Base-by-base conservation (phyloP, 768 basidiomycete genomes). In the Rhizopogon vulgaris region DNA sequence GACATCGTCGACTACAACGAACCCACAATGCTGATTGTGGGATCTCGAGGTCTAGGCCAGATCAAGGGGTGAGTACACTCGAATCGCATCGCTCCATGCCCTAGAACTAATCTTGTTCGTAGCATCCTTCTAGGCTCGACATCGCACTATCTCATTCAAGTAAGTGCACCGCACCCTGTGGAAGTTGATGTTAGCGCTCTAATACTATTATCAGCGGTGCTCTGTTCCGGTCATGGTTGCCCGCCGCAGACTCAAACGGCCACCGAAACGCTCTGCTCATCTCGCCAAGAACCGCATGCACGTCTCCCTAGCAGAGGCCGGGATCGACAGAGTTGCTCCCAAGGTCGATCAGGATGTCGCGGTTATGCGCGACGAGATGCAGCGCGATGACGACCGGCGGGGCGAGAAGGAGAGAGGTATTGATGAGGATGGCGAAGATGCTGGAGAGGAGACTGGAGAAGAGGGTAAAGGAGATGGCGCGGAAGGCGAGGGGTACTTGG, bases 181-280 rank as follows among this genome's bases (percentile, higher is more conserved):
- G 43, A 32, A 12, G 32, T 18, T 46, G 7, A 1, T 3, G 22
- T 22, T 22, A 22, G 22, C 40, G 22, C 8, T 3, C 4, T 27
- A 24, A 48, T n/a, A 32, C 15, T 53, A 25, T 15, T 59, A 59
- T 6, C 65, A 92, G 77, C 94, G 92, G 70, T 94, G 91, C 55
- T 91, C 91, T 14, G 94, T 95, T 0, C 94, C 94, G 0, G 93
- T 96, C 50, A 95, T 97, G 94, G 92, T 95, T 49, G 91, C 94
- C 4, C 90, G 94, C 49, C 84, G 93, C 48, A 78, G 94, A 11
- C 84, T 96, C 66, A 91, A 90, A 68, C 84, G 91, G 3, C 90
- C 93, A 18, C 84, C 93, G 11, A 81, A 83, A 50, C 86, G 84
- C 43, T 79, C 82, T 3, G 89, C 90, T 0, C 88, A 91, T 66